Evolutionary conservation across 345 rosid genomes (phyloP).

Genomic region (Carallia pectinifolia): DNA sequence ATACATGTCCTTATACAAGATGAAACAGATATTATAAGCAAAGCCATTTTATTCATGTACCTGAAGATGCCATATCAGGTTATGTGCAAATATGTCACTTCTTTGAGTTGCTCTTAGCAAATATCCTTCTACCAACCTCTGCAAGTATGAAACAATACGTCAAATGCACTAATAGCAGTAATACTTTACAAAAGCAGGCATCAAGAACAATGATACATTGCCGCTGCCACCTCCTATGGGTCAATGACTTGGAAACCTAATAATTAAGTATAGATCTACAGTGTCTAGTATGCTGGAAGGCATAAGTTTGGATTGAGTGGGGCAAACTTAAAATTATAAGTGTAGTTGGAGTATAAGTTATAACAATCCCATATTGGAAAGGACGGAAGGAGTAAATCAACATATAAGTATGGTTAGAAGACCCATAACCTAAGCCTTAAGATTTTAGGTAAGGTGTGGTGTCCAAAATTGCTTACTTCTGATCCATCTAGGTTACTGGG

Average conservation of each 20-base stretch:
- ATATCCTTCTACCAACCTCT: slow-evolving; percentile 94
- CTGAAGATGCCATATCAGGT: slow-evolving; percentile 97
- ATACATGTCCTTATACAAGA: slow-evolving; percentile 3
- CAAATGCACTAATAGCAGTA: not conserved
- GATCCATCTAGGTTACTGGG: too few relatives aligned
- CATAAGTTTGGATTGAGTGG: not conserved
- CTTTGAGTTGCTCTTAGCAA: slow-evolving; percentile 95
- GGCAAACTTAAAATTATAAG: not conserved
- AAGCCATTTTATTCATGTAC: slow-evolving; percentile 35
- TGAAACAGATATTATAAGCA: slow-evolving; percentile 4
- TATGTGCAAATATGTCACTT: slow-evolving; percentile 96
- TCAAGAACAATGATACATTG: slow-evolving; percentile 1
- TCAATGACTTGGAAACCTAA: too few relatives aligned
- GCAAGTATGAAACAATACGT: slow-evolving; percentile 29
- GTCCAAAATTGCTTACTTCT: too few relatives aligned
- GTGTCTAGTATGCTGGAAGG: slow-evolving; percentile 3
- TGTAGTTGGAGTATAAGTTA: too few relatives aligned
- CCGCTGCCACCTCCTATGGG: not conserved
- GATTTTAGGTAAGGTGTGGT: too few relatives aligned
- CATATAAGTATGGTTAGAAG: too few relatives aligned
- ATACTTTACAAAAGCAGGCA: not conserved
- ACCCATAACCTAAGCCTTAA: too few relatives aligned
- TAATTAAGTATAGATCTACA: not conserved
- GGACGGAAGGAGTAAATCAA: too few relatives aligned
- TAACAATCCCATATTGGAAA: too few relatives aligned